Conservation (phyloP, 2,329 filamentous ascomycete genomes). For the Fusarium euwallaceae region DNA sequence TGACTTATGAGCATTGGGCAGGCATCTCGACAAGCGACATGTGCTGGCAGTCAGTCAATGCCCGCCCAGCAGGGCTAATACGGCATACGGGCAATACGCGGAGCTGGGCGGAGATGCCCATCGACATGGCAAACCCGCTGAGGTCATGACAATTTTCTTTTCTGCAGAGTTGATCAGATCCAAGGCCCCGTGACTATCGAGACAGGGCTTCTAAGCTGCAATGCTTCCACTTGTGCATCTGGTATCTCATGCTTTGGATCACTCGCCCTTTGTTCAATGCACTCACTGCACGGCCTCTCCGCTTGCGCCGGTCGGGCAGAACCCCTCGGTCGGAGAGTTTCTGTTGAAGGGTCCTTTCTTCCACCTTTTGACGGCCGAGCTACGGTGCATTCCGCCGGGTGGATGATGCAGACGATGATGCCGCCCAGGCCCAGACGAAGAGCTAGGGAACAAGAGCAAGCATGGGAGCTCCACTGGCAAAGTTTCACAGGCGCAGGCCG, state of each 20-base stretch:
- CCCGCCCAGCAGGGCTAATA: conserved; percentile 1
- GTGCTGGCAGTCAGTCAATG: not conserved
- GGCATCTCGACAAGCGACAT: not conserved
- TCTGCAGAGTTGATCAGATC: not conserved
- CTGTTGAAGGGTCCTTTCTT: not conserved
- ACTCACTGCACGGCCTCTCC: not conserved
- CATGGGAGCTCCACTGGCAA: conserved; percentile 31
- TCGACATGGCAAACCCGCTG: conserved; percentile 4
- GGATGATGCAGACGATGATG: conserved; percentile 20
- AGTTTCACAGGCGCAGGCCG: conserved; percentile 39
- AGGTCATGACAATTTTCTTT: conserved; percentile 8
- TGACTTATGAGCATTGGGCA: conserved; percentile 4
- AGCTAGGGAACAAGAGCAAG: not conserved
- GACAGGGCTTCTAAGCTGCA: not conserved
- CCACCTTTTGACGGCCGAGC: not conserved
- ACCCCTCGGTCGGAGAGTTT: not conserved
- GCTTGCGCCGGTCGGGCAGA: not conserved
- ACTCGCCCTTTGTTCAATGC: conserved; percentile 5
- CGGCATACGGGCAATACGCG: conserved; percentile 13
- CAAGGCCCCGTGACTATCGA: conserved; percentile 1
- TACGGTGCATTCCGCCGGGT: conserved; percentile 10
- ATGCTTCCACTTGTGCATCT: conserved; percentile 12
- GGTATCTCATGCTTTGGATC: not conserved
- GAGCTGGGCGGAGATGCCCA: conserved; percentile 4
- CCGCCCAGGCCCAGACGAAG: not conserved